These are phyloP conservation scores for Eucommia ulmoides DNA, from an alignment of 257 asterid species.

Conservation along the genomic window DNA sequence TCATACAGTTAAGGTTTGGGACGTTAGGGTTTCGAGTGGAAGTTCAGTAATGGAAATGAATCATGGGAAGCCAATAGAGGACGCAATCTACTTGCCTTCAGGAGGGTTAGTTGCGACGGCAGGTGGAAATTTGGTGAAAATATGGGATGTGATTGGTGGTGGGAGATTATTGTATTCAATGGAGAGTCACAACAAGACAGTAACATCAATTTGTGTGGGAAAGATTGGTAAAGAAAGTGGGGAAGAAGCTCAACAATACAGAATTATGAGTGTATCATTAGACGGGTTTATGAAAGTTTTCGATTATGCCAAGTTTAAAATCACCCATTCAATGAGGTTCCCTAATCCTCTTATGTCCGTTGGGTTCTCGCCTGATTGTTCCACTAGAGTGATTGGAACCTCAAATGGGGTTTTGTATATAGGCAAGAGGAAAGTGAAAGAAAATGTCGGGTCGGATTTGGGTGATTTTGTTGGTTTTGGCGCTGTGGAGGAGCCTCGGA, in stretches of 20 bases:
- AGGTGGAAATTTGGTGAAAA: conserved; percentile 71
- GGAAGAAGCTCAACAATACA: conserved; percentile 41
- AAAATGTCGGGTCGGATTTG: conserved; percentile 10
- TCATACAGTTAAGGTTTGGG: conserved; percentile 73
- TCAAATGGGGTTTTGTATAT: conserved; percentile 62
- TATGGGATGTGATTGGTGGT: conserved; percentile 95
- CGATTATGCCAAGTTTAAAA: conserved; percentile 68
- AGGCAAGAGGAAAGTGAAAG: conserved; percentile 33
- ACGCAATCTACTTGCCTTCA: conserved; percentile 75
- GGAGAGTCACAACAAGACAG: conserved; percentile 95
- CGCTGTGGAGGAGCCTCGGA: conserved; percentile 28
- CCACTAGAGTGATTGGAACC: conserved; percentile 65
- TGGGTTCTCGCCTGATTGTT: conserved; percentile 70
- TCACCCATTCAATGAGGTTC: conserved; percentile 79
- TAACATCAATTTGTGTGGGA: conserved; percentile 66
- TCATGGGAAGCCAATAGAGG: conserved; percentile 88
- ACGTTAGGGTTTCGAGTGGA: conserved; percentile 43
- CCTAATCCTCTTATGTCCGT: conserved; percentile 66
- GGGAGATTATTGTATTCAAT: conserved; percentile 70
- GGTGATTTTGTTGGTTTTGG: conserved; percentile 23
- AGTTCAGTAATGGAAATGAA: conserved; percentile 57
- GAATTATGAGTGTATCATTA: conserved; percentile 70
- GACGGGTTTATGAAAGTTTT: conserved; percentile 93
- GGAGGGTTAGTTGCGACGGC: conserved; percentile 85
- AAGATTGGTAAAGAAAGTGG: conserved; percentile 38